Base-by-base conservation (phyloP, 2,329 filamentous ascomycete species). In the Calonectria multiphialidica region DNA sequence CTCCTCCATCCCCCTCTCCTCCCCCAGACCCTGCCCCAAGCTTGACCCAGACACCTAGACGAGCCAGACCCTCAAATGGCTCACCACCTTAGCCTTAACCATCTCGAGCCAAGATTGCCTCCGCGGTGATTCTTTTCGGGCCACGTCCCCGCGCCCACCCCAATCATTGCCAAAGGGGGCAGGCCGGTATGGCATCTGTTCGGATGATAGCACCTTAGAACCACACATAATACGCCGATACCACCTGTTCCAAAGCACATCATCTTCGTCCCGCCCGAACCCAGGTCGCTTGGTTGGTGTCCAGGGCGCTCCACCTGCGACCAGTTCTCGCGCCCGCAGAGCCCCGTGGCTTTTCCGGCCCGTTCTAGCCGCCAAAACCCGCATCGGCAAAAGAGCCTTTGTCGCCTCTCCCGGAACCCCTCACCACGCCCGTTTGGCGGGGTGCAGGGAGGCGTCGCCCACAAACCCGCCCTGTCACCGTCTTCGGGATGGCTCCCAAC, bases 331-430 rank as follows among this genome's bases (percentile, higher is more conserved):
- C 57, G 40, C 57, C 57, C 57, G n/a, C 45, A 18, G 30, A 57
- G 33, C 59, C 8, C 28, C 42, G 33, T 23, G 12, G 23, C 23
- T 25, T 68, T 30, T 30, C 42, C 63, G 53, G 53, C 62, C 50
- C 55, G 37, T 71, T 66, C 63, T 40, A 49, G 47, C 49, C 59
- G 61, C 62, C 68, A 62, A 50, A 71, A 33, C 30, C 50, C 28
- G 21, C 42, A 15, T 21, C 47, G 37, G 53, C 53, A 61, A 50
- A 23, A 50, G 33, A 28, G 21, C 21, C 44, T 42, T 30, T 35
- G 21, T 50, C 40, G 28, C 28, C 62, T 53, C 62, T 50, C 47
- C 45, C 45, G 62, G 25, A 47, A 18, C 61, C 30, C 42, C 30
- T 33, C 65, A 21, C 50, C 44, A 28, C 25, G 28, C 40, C 23